Conservation (phyloP, 164 flowering plant genomes). For the Tetrastigma voinierianum region DNA sequence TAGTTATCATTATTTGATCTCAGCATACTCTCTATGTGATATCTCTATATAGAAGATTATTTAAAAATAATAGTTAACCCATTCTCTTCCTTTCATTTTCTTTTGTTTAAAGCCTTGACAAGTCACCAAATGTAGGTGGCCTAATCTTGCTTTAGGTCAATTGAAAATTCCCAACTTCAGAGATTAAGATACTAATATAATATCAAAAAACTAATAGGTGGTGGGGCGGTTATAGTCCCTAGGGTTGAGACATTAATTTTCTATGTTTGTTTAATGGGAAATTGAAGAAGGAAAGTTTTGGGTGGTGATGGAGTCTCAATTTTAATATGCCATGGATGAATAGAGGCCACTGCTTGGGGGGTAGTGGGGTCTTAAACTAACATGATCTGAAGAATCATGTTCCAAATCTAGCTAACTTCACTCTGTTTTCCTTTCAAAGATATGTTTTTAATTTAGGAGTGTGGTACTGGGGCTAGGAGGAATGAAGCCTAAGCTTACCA, state of each 20-base stretch:
- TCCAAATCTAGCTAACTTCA: slow-evolving; percentile 6
- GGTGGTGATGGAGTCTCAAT: slow-evolving; percentile 5
- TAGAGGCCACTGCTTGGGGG: slow-evolving; percentile 13
- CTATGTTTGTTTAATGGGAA: not conserved
- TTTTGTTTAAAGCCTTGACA: not conserved
- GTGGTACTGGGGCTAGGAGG: slow-evolving; percentile 8
- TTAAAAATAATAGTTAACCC: not conserved
- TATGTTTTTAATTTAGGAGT: slow-evolving; percentile 6
- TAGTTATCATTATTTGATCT: slow-evolving; percentile 17
- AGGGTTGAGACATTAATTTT: not conserved
- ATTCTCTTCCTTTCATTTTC: not conserved
- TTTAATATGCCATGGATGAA: slow-evolving; percentile 8
- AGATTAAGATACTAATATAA: not conserved
- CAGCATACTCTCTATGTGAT: slow-evolving; percentile 1
- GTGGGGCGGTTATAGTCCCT: not conserved
- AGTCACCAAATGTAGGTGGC: not conserved
- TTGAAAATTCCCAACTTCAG: not conserved
- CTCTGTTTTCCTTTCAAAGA: slow-evolving; percentile 11
- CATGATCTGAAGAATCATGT: slow-evolving; percentile 3
- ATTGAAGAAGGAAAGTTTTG: not conserved
- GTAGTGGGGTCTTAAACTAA: slow-evolving; percentile 12
- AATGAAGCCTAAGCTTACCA: slow-evolving; percentile 7
- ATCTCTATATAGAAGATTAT: not conserved
- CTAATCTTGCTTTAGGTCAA: not conserved
- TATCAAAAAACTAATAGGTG: not conserved